Evolutionary conservation across 371 early-diverging fungal genomes (phyloP), one percentile per base, ranked within the genome.

Genomic region (Rhizomucor miehei): DNA sequence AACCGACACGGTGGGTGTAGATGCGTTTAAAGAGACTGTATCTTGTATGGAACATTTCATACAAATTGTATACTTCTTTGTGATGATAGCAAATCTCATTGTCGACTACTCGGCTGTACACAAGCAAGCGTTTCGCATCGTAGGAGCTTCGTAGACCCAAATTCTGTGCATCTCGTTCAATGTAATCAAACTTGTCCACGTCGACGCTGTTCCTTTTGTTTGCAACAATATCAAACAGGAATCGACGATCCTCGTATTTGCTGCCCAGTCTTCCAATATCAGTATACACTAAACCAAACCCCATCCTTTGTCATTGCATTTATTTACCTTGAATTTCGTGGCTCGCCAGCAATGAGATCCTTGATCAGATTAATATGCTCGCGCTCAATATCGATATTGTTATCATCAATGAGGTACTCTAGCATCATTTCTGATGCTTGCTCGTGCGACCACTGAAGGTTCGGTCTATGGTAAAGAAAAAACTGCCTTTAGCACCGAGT

Each of bases 131-230:
- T 13, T 79, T 74, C 35, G 85, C 82, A 62, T 97, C 95, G 51
- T 91, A 90, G 21, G 89, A 87, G 37, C 80, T 81, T 43, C 86
- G 89, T 21, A 93, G 70, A 0, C 94, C 94, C 4, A 94, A 73
- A 56, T 94, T 90, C 59, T 88, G 85, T 49, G 91, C 89, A 71
- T 97, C 98, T 11, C 99, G 77, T 59, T 86, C 82, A 43, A 98
- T 79, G 59, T 97, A 98, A 66, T 98, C 99, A 71, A 95, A 97
- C 71, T 95, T 95, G 71, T 98, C 99, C 14, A 97, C 98, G 66
- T 98, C 99, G 19, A 97, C 80, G 25, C 89, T 87, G 60, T 92
- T 97, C 51, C 88, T 78, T 65, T 94, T 89, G 76, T 98, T 98
- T 37, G 95, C 90, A 0, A 98, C 98, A 58, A 98, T 94, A 55